These are phyloP conservation scores for Candida coquimbonensis DNA, from an alignment of 805 yeast genomes.

Conservation along the genomic window DNA sequence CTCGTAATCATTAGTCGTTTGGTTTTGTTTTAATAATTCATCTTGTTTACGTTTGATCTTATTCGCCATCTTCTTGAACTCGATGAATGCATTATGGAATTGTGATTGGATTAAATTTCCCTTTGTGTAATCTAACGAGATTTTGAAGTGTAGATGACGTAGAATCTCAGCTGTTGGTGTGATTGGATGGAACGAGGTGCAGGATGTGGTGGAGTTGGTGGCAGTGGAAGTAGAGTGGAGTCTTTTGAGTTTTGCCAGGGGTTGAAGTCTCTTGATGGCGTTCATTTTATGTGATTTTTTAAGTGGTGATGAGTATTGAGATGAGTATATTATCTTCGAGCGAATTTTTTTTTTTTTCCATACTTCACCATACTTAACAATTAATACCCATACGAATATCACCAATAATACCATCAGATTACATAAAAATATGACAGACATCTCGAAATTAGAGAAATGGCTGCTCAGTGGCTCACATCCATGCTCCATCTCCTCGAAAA, in stretches of 20 bases:
- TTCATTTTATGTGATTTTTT: too few species aligned
- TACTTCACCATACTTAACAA: neutral
- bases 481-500: conserved; percentile 25
- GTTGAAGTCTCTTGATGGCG: too few species aligned
- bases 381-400: neutral
- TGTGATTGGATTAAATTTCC: conserved; percentile 53
- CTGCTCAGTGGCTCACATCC: neutral
- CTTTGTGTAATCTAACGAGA: conserved; percentile 31
- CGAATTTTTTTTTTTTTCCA: neutral
- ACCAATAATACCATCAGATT: neutral
- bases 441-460: conserved; percentile 5
- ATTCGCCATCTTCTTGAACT: conserved; percentile 45
- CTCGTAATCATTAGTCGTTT: conserved; percentile 40
- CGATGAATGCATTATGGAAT: conserved; percentile 49
- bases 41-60: conserved; percentile 37
- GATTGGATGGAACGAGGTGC: conserved; percentile 23
- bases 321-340: neutral
- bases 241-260: too few species aligned
- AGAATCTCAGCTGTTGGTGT: conserved; percentile 28
- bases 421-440: neutral
- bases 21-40: conserved; percentile 33
- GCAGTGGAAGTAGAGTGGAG: too few species aligned
- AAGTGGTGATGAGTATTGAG: too few species aligned
- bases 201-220: too few species aligned
- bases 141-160: conserved; percentile 38